Evolutionary conservation across 352 stramenopile species (phyloP), one percentile per base, ranked within the genome.

Genomic region (Globisporangium emineosum): DNA sequence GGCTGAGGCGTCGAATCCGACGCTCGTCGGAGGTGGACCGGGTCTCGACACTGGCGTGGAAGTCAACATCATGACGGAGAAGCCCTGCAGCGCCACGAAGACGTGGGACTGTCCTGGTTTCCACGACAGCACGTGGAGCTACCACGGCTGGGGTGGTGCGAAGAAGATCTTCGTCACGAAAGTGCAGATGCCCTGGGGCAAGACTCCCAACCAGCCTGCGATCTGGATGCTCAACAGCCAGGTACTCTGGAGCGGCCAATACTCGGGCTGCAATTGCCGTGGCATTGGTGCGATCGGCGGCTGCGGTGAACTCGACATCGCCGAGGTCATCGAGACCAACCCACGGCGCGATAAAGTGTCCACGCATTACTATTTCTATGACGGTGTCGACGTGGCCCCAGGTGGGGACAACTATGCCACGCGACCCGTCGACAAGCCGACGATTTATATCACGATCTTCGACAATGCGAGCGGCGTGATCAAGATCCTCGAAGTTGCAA

Each of bases 111-210:
- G 77, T 49, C 37, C 65, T 0, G 79, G 79, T 3, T 86, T 67
- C 58, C 52, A 62, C 40, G 65, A 62, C 3, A 33, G 25, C 54
- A 54, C 69, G 5, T 83, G 81, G 64, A 75, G 73, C 62, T 83
- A 88, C 68, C 65, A 86, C 51, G 83, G 83, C 42, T 90, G 83
- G 83, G 66, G 70, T 32, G 80, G 80, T 23, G 76, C 75, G 45
- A 73, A 76, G 60, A 91, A 90, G 71, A 73, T 85, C n/a, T 90
- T 91, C 62, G 72, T 89, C 29, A 85, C 74, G 4, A 68, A 82
- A 51, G 79, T 91, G 52, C 71, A 72, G 55, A 87, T 91, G 76
- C 79, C 72, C 12, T 69, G 59, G 1, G 75, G 72, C 10, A 30
- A 4, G 0, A 67, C 30, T 0, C 73, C 72, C 13, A 73, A 90